Percentiles rank a stretch among this genome's conserved stretches.
Evolutionary conservation across 1,139 yeast species (phyloP).

Genomic region (Arxiozyma slooffiae): DNA sequence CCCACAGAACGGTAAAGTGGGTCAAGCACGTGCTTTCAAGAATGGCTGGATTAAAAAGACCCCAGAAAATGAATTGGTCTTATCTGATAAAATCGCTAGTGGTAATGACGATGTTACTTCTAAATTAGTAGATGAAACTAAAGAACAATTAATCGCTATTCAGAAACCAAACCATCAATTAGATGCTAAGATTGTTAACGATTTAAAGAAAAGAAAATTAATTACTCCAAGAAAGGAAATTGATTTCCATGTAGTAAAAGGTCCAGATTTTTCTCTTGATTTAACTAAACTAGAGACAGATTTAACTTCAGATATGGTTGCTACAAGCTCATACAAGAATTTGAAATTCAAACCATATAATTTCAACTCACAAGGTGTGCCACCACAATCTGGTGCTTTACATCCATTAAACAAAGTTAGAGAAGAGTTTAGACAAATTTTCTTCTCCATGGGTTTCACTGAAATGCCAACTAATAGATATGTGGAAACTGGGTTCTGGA

Average conservation of each 20-base stretch:
- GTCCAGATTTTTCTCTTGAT: conserved; percentile 71
- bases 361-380: conserved; percentile 88
- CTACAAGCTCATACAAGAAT: conserved; percentile 69
- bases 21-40: conserved; percentile 97
- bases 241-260: conserved; percentile 70
- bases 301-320: conserved; percentile 84
- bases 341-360: conserved; percentile 89
- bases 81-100: conserved; percentile 38
- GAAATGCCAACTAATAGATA: conserved; percentile 99
- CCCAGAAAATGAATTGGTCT: conserved; percentile 61
- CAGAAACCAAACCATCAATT: conserved; percentile 41
- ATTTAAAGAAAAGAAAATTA: conserved; percentile 89
- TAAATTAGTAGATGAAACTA: conserved; percentile 50
- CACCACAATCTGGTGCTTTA: conserved; percentile 81
- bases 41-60: conserved; percentile 92
- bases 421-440: conserved; percentile 94
- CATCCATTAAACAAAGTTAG: conserved; percentile 95
- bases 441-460: conserved; percentile 94
- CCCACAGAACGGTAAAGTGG: conserved; percentile 68
- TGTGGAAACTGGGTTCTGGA: conserved; percentile 98
- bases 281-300: conserved; percentile 84
- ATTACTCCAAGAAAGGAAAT: conserved; percentile 60
- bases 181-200: conserved; percentile 62
- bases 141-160: conserved; percentile 52
- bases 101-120: conserved; percentile 24